phyloP scores from a whole-genome alignment of 495 filamentous ascomycete genomes.

The Hyaloscypha hepaticicola region DNA sequence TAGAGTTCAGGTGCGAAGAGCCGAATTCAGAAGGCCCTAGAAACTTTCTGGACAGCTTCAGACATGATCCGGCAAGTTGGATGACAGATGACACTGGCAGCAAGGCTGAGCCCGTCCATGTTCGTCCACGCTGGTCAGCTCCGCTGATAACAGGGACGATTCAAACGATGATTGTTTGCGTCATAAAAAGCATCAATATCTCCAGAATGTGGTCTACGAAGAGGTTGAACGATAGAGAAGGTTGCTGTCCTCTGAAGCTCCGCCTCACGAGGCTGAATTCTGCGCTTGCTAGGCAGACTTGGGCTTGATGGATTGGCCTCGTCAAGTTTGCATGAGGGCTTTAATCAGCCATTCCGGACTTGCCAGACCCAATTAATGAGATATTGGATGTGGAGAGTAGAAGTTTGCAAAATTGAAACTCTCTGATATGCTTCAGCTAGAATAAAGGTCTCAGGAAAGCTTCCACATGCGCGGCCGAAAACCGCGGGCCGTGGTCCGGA shows the following conservation, averaged over 20 bases:
- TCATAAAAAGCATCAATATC: not conserved
- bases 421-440: too few relatives aligned
- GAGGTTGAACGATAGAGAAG: not conserved
- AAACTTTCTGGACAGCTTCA: slow-evolving; percentile 9
- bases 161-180: not conserved
- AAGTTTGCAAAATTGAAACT: too few relatives aligned
- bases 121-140: slow-evolving; percentile 13
- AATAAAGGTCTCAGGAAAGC: too few relatives aligned
- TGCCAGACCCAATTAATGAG: too few relatives aligned
- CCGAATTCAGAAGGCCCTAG: slow-evolving; percentile 17
- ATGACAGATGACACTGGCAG: slow-evolving; percentile 18
- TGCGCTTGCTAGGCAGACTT: slow-evolving; percentile 1
- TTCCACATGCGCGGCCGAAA: too few relatives aligned
- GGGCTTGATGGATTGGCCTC: too few relatives aligned
- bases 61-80: slow-evolving; percentile 18
- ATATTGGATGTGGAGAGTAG: too few relatives aligned
- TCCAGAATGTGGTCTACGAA: not conserved
- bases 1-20: slow-evolving; percentile 7
- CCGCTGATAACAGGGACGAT: not conserved
- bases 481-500: too few relatives aligned
- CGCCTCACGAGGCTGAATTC: slow-evolving; percentile 12
- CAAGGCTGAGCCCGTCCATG: slow-evolving; percentile 18
- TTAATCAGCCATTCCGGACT: too few relatives aligned
- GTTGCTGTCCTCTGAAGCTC: not conserved
- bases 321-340: too few relatives aligned